These are phyloP conservation scores for Ophiocordyceps camponoti-floridani DNA, from an alignment of 2,329 filamentous ascomycete genomes.

Conservation along the genomic window DNA sequence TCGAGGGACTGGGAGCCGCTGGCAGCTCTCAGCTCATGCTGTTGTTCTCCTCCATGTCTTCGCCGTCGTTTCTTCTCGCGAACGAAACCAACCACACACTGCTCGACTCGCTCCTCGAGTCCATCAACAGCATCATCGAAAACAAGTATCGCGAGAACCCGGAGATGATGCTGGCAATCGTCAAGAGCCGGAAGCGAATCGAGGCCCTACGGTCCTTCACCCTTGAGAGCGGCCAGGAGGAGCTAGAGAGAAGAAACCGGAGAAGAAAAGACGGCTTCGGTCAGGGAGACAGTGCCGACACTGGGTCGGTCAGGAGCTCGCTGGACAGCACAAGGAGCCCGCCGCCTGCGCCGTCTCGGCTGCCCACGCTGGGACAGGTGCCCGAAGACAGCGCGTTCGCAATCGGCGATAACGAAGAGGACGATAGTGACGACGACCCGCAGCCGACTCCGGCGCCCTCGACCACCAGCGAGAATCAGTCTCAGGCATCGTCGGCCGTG, in stretches of 20 bases:
- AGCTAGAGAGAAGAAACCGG: slow-evolving; percentile 66
- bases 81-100: slow-evolving; percentile 83
- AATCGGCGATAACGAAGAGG: slow-evolving; percentile 65
- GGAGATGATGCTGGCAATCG: slow-evolving; percentile 59
- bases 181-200: slow-evolving; percentile 68
- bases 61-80: slow-evolving; percentile 76
- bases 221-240: slow-evolving; percentile 77
- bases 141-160: slow-evolving; percentile 72
- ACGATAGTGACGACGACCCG: slow-evolving; percentile 33
- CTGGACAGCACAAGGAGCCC: slow-evolving; percentile 52
- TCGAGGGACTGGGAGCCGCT: slow-evolving; percentile 56
- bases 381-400: slow-evolving; percentile 63
- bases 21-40: slow-evolving; percentile 73
- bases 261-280: slow-evolving; percentile 45
- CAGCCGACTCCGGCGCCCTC: slow-evolving; percentile 41
- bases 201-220: slow-evolving; percentile 77
- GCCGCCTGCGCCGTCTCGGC: slow-evolving; percentile 10
- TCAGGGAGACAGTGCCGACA: slow-evolving; percentile 29
- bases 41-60: slow-evolving; percentile 80
- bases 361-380: slow-evolving; percentile 13
- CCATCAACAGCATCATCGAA: slow-evolving; percentile 77
- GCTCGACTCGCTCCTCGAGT: slow-evolving; percentile 67
- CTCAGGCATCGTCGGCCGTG: slow-evolving; percentile 50
- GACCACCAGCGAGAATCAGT: slow-evolving; percentile 44
- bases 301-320: slow-evolving; percentile 38